Evolutionary conservation across 768 basidiomycete genomes (phyloP), one percentile per base, ranked within the genome.

Genomic region (Vararia minispora): DNA sequence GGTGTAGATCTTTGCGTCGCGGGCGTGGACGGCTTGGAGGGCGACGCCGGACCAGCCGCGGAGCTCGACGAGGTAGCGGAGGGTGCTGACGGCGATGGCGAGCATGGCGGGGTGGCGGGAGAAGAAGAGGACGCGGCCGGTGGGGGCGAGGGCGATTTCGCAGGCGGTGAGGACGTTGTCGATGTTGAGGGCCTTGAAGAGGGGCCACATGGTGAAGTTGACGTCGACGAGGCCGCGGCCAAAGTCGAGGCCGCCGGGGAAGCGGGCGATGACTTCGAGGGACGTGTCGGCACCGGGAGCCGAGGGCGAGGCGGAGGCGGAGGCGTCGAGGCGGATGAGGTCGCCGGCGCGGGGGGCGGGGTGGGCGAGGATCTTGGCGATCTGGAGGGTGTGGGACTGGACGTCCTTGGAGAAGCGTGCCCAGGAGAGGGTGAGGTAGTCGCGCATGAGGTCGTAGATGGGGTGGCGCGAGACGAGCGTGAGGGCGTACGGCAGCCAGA

Each of bases 171-270:
- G 62, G 44, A 98, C 84, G 49, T 94, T 91, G 55, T 95, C 92
- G 39, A 94, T 76, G 50, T 89, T 90, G 43, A 97, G 59, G 42
- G 82, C 83, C 56, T 90, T 84, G 69, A 97, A 95, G 35, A 98
- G 55, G 2, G 92, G 92, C 89, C 90, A 98, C 75, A 95, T 86
- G 27, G 89, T 90, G 54, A 92, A 91, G 59, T 94, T 92, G 53
- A 90, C 86, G 48, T 92, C 88, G 24, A 92, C 85, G 33, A 94
- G 65, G 1, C 90, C 90, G 29, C 79, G 73, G 20, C 90, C 88
- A 52, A 94, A 91, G 58, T 94, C 90, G 31, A 94, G 71, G 14
- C 87, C 86, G n/a, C 90, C 90, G 20, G 87, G 87, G 64, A 91
- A 89, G 34, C 87, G 76, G 17, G 87, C 84, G 27, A 90, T 79